These are phyloP conservation scores for Laetiporus sulphureus DNA, from an alignment of 1,284 basidiomycete genomes.

Conservation along the genomic window DNA sequence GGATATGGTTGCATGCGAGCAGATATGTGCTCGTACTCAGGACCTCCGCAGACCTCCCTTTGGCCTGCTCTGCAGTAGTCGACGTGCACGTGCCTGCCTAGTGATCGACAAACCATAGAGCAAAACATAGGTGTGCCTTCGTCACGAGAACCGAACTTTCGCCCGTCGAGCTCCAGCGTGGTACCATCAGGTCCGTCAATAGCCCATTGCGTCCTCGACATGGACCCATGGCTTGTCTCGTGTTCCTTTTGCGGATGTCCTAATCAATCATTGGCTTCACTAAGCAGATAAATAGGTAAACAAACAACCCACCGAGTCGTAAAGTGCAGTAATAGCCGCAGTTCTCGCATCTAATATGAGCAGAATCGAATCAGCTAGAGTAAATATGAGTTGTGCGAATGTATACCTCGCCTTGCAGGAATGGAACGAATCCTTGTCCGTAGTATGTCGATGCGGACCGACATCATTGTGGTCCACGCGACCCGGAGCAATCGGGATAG, in stretches of 20 bases:
- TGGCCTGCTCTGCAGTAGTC: slow-evolving; percentile 44
- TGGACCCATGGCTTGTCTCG: slow-evolving; percentile 58
- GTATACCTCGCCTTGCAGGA: slow-evolving; percentile 40
- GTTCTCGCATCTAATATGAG: slow-evolving; percentile 37
- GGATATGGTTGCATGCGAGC: slow-evolving; percentile 39
- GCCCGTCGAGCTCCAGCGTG: slow-evolving; percentile 45
- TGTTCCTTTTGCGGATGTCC: slow-evolving; percentile 56
- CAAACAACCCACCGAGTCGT: slow-evolving; percentile 45
- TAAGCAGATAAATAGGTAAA: no score
- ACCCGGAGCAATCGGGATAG: slow-evolving; percentile 38
- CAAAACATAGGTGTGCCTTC: slow-evolving; percentile 63
- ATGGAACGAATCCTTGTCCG: slow-evolving; percentile 26
- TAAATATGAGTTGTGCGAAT: no score
- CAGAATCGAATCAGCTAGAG: background rate
- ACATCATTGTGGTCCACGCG: slow-evolving; percentile 27
- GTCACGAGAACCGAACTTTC: slow-evolving; percentile 48
- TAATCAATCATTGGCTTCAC: slow-evolving; percentile 24
- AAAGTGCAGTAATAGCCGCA: slow-evolving; percentile 56
- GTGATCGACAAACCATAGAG: slow-evolving; percentile 44
- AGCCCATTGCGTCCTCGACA: slow-evolving; percentile 51
- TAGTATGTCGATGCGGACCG: slow-evolving; percentile 43
- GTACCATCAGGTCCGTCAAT: slow-evolving; percentile 44
- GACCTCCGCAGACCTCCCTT: slow-evolving; percentile 30
- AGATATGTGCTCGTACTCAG: slow-evolving; percentile 41
- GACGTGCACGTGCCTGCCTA: slow-evolving; percentile 51